Conservation (phyloP, 139 green algal species). For the Nannochloris sp. region DNA sequence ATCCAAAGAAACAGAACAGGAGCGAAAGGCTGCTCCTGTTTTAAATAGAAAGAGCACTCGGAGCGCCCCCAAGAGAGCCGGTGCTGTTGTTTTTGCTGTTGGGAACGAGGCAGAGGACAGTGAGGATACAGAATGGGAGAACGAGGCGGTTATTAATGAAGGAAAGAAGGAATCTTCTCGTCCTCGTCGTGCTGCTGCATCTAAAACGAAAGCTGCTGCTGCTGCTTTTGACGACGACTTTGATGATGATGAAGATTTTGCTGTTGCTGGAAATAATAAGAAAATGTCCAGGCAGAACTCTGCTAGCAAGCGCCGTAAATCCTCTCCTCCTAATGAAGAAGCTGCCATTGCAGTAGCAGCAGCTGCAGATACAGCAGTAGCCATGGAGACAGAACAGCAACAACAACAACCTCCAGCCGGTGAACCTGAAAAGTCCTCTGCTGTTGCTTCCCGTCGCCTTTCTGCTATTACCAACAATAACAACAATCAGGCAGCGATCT, state of each 20-base stretch:
- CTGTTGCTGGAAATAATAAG: background rate
- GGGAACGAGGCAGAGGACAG: background rate
- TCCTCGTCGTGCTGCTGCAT: background rate
- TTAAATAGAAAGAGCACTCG: no score
- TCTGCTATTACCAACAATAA: background rate
- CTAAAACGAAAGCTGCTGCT: background rate
- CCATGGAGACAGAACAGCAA: no score
- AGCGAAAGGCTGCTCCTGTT: no score
- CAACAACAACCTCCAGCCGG: no score
- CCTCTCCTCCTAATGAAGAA: background rate
- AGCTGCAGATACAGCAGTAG: constrained; percentile 8
- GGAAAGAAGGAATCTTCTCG: background rate
- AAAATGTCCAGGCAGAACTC: background rate
- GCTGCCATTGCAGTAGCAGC: background rate
- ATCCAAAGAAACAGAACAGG: no score
- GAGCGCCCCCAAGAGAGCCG: no score
- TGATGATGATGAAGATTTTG: background rate
- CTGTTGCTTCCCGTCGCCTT: background rate
- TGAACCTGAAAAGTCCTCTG: background rate
- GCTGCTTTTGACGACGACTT: background rate
- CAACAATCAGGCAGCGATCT: no score
- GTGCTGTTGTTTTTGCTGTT: no score
- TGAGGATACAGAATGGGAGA: background rate
- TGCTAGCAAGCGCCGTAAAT: background rate
- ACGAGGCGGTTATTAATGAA: background rate